Base-by-base conservation (phyloP, 495 filamentous ascomycete genomes). In the Tuber magnatum region DNA sequence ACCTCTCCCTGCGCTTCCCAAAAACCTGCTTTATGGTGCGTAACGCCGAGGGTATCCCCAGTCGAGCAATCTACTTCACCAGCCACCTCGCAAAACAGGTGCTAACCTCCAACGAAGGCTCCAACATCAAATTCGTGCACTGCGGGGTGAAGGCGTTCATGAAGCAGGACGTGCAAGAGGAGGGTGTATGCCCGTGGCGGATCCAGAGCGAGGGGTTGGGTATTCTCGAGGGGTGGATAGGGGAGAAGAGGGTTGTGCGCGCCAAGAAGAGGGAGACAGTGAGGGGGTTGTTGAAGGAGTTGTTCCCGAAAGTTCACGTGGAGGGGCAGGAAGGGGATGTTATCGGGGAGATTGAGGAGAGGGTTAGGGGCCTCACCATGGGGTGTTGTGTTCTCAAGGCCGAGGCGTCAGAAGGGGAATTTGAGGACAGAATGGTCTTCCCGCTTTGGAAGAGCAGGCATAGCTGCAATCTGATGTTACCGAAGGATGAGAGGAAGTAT, bases 61-160 rank as follows among this genome's bases (percentile, higher is more conserved):
- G 91, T 32, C 94, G 94, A 83, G 92, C 93, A 28, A 93, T 99
- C 72, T 99, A 99, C 87, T 99, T 97, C 86, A 97, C 93, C 71
- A 93, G 90, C 73, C 86, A 88, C n/a, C 87, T 97, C 18, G 91
- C 92, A 1, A 90, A 92, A 22, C 90, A 92, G 76, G 96, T 99
- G 72, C 87, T 99, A 3, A 85, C 84, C 12, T 84, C 88, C 72
- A 99, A 98, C 82, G 93, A 97, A 83, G 92, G 92, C 39, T 90
- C 90, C 22, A 93, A 94, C 40, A 90, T 98, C 84, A 97, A 93
- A 84, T 97, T 99, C 82, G 91, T 98, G 56, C 95, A 99, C 84
- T 94, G 92, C 75, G 95, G 95, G 76, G 93, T 99, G 41, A 97
- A 97, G 85, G 97, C 97, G 90, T 98, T 97, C 83, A 93, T 98